Evolutionary conservation across 2,329 filamentous ascomycete genomes (phyloP), one percentile per base, ranked within the genome.

Genomic region (Meredithiella fracta): DNA sequence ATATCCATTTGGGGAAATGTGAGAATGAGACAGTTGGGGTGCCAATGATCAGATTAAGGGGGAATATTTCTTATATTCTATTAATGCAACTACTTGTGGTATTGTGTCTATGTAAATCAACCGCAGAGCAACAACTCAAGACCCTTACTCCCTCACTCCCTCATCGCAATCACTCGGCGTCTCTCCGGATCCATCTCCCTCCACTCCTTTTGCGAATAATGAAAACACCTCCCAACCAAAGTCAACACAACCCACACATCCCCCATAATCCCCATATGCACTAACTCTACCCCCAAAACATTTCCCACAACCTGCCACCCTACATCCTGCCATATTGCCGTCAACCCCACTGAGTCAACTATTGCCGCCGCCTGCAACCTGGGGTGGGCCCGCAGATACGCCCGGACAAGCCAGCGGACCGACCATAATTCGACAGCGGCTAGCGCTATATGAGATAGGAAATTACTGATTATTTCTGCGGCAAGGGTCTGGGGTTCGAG

Each of bases 401-500:
- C 63, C 38, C 70, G 67, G 1, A 74, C 75, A 22, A 77, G 61
- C 2, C 70, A 61, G 2, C 76, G 67, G 20, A 76, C 64, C 1
- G 69, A 68, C 8, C 70, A 63, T 0, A 73, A 70, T 52, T 79
- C 76, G 31, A 72, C 64, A 1, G 76, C 75, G 14, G 69, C 66
- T 31, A 73, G 65, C 1, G 73, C 26, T 5, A 77, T 51, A 31
- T 73, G 69, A 0, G 70, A 64, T 1, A 68, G 60, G 1, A 73
- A 66, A 23, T 72, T 67, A 0, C 73, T 69, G 25, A 78, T 64
- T 2, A 77, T 69, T 44, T 73, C 70, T 0, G 72, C 67, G 0
- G 74, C 76, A 3, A 78, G 62, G 0, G 73, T 69, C 5, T 77
- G 76, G 1, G 79, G 67, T 40, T 68, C 69, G 3, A 56, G 53